Evolutionary conservation across 2,329 filamentous ascomycete species (phyloP).

Genomic region (Fusarium solani-melongenae): DNA sequence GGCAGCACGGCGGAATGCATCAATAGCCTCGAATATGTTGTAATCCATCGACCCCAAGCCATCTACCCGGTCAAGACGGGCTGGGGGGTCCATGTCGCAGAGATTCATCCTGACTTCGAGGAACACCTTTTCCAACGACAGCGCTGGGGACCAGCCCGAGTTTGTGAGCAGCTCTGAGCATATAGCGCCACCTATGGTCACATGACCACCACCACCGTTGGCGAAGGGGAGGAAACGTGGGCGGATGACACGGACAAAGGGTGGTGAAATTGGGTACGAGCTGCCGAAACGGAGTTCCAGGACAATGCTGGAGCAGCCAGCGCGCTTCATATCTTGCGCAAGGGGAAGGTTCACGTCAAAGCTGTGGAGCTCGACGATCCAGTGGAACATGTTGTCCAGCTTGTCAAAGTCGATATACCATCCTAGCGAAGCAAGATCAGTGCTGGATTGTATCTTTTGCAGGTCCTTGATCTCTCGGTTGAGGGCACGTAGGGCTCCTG

Average conservation of each 20-base stretch:
- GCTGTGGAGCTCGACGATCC: constrained; percentile 90
- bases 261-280: constrained; percentile 81
- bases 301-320: constrained; percentile 74
- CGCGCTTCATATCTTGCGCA: constrained; percentile 76
- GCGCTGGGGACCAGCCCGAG: constrained; percentile 81
- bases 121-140: constrained; percentile 81
- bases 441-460: constrained; percentile 70
- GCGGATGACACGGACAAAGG: constrained; percentile 84
- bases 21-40: constrained; percentile 74
- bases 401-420: constrained; percentile 82
- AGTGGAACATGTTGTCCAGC: constrained; percentile 84
- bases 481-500: constrained; percentile 40
- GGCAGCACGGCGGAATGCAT: constrained; percentile 77
- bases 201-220: constrained; percentile 83
- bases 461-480: constrained; percentile 69
- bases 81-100: constrained; percentile 76
- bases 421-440: constrained; percentile 74
- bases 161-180: constrained; percentile 87
- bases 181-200: constrained; percentile 85
- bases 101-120: constrained; percentile 85
- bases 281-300: constrained; percentile 84
- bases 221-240: constrained; percentile 81
- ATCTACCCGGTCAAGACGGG: constrained; percentile 66
- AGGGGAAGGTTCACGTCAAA: constrained; percentile 78
- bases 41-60: constrained; percentile 62